Conservation (phyloP, 768 basidiomycete genomes). For the Candolleomyces efflorescens region DNA sequence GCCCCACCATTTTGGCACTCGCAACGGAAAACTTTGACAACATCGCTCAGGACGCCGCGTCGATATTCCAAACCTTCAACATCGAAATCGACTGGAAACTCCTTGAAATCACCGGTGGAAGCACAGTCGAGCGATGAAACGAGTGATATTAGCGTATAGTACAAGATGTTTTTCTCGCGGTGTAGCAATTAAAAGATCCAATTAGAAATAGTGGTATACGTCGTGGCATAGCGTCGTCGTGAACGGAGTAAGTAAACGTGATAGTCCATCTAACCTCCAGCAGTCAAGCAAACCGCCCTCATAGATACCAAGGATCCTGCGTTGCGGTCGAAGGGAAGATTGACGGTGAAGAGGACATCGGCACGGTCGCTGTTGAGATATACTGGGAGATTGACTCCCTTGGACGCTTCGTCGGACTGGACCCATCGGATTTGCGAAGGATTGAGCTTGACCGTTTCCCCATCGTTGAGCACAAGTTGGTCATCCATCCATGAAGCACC, state of each 20-base stretch:
- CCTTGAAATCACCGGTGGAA: slow-evolving; percentile 56
- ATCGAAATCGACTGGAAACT: slow-evolving; percentile 91
- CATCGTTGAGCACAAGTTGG: slow-evolving; percentile 77
- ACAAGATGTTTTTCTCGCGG: too few relatives aligned
- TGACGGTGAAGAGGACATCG: slow-evolving; percentile 87
- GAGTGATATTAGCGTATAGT: too few relatives aligned
- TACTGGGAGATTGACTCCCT: slow-evolving; percentile 75
- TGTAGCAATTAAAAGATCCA: too few relatives aligned
- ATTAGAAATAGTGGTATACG: background rate
- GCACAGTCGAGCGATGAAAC: slow-evolving; percentile 13
- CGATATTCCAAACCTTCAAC: slow-evolving; percentile 64
- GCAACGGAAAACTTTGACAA: slow-evolving; percentile 80
- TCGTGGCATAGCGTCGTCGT: background rate
- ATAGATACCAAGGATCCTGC: slow-evolving; percentile 74
- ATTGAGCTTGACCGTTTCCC: slow-evolving; percentile 71
- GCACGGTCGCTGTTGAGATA: slow-evolving; percentile 89
- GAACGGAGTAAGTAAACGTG: background rate
- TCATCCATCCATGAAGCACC: slow-evolving; percentile 76
- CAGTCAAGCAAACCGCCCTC: slow-evolving; percentile 87
- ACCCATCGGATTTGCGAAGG: slow-evolving; percentile 89
- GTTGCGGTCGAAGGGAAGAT: slow-evolving; percentile 70
- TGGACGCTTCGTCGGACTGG: slow-evolving; percentile 43
- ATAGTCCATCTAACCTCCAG: slow-evolving; percentile 49
- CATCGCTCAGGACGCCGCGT: slow-evolving; percentile 78
- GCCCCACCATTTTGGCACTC: slow-evolving; percentile 94